phyloP scores from a whole-genome alignment of 2,329 filamentous ascomycete species.

The Aspergillus sp. region DNA sequence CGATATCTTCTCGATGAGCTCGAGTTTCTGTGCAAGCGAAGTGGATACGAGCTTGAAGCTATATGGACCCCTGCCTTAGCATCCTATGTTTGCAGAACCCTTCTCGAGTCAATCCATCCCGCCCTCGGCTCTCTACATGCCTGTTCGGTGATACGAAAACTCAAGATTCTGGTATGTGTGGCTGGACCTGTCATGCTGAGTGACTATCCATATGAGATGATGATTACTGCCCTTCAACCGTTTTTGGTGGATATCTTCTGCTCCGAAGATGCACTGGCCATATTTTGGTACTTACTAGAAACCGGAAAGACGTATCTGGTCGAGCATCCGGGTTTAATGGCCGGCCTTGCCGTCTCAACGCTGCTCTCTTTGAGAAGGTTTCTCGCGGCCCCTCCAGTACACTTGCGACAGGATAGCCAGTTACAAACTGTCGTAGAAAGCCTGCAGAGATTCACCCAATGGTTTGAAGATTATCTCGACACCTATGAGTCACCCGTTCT shows the following conservation, averaged over 20 bases:
- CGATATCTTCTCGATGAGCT: conserved; percentile 77
- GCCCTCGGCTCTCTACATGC: conserved; percentile 85
- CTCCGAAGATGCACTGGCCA: conserved; percentile 84
- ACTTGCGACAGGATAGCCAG: conserved; percentile 83
- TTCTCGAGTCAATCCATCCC: conserved; percentile 80
- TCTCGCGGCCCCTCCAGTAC: conserved; percentile 73
- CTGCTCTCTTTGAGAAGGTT: conserved; percentile 79
- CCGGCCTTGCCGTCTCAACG: conserved; percentile 78
- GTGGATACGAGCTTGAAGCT: conserved; percentile 64
- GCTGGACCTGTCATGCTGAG: conserved; percentile 73
- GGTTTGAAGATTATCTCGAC: conserved; percentile 74
- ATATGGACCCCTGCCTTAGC: conserved; percentile 80
- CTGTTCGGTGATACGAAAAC: conserved; percentile 82
- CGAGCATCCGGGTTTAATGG: conserved; percentile 73
- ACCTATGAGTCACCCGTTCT: conserved; percentile 61
- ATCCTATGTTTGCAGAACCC: conserved; percentile 72
- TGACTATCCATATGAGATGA: conserved; percentile 87
- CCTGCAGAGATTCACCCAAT: conserved; percentile 74
- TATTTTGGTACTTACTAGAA: conserved; percentile 81
- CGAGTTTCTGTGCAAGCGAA: conserved; percentile 74
- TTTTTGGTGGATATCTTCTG: conserved; percentile 85
- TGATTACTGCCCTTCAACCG: conserved; percentile 76
- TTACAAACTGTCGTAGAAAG: conserved; percentile 77
- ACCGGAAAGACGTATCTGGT: conserved; percentile 68
- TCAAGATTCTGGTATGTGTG: conserved; percentile 79